Conservation (phyloP, 177 flowering plant species). For the Tripterygium wilfordii region DNA sequence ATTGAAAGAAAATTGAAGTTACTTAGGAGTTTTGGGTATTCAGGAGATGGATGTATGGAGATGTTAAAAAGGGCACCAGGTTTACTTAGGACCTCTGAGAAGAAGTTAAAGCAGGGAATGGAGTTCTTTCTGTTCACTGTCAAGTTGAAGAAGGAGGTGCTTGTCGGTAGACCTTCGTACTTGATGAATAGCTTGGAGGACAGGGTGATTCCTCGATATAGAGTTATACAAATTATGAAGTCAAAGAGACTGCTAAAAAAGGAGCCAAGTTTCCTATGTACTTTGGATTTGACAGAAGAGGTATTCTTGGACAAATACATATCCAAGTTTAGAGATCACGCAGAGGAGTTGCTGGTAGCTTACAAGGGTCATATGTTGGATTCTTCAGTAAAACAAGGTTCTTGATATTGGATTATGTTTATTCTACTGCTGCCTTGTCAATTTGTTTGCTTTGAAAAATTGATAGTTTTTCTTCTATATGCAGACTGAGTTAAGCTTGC, state of each 20-base stretch:
- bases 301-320: constrained; percentile 31
- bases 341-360: constrained; percentile 20
- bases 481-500: too few relatives aligned
- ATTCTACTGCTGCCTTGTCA: too few relatives aligned
- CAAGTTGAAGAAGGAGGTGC: constrained; percentile 13
- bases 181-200: constrained; percentile 33
- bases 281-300: constrained; percentile 14
- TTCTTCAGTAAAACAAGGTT: too few relatives aligned
- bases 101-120: constrained; percentile 27
- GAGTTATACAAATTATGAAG: constrained; percentile 28
- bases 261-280: constrained; percentile 13
- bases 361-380: constrained; percentile 18
- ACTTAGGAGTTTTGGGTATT: constrained; percentile 23
- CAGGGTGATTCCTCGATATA: constrained; percentile 36
- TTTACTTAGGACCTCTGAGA: constrained; percentile 21
- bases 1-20: constrained; percentile 23
- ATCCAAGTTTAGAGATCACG: constrained; percentile 17
- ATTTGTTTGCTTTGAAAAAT: too few relatives aligned
- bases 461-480: too few relatives aligned
- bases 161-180: constrained; percentile 17
- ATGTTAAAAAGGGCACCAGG: constrained; percentile 27
- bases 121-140: constrained; percentile 31
- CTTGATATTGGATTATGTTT: too few relatives aligned
- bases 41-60: constrained; percentile 16
- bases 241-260: constrained; percentile 27